Conservation (phyloP, 257 asterid species). For the Pogostemon cablin region DNA sequence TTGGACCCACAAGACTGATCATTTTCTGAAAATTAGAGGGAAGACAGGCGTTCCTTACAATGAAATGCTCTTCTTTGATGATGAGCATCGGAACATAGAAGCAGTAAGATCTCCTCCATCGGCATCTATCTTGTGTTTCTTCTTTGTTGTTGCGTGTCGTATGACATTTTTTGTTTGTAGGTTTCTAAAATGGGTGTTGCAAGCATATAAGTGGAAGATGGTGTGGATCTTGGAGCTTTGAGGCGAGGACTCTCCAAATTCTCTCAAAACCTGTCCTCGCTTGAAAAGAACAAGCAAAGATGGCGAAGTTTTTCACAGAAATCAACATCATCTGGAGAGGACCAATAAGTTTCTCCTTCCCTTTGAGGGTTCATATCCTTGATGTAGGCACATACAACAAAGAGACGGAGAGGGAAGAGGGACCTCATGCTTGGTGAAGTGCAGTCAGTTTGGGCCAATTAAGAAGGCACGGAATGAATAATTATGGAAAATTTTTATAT, state of each 20-base stretch:
- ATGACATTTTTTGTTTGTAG: conserved; percentile 19
- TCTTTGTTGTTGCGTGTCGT: neutral
- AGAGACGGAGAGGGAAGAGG: too few relatives aligned
- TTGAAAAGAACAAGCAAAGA: conserved; percentile 50
- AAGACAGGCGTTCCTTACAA: conserved; percentile 70
- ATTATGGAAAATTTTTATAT: too few relatives aligned
- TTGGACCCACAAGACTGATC: conserved; percentile 90
- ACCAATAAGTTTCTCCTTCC: conserved; percentile 5
- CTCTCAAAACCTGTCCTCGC: conserved; percentile 27
- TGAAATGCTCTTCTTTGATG: conserved; percentile 89
- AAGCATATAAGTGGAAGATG: conserved; percentile 44
- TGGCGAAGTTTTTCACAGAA: conserved; percentile 42
- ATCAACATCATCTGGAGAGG: conserved; percentile 34
- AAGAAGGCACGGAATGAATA: too few relatives aligned
- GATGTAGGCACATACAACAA: neutral
- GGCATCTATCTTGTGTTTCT: neutral
- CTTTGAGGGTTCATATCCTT: neutral
- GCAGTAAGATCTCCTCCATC: conserved; percentile 51
- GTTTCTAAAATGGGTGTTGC: conserved; percentile 49
- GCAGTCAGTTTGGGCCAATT: too few relatives aligned
- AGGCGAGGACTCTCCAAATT: conserved; percentile 42
- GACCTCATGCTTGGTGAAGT: too few relatives aligned
- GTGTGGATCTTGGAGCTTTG: conserved; percentile 45
- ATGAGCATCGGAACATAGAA: conserved; percentile 77
- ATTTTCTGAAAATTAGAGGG: conserved; percentile 67